Base-by-base conservation (phyloP, 2,329 filamentous ascomycete species). In the Trichothecium roseum region DNA sequence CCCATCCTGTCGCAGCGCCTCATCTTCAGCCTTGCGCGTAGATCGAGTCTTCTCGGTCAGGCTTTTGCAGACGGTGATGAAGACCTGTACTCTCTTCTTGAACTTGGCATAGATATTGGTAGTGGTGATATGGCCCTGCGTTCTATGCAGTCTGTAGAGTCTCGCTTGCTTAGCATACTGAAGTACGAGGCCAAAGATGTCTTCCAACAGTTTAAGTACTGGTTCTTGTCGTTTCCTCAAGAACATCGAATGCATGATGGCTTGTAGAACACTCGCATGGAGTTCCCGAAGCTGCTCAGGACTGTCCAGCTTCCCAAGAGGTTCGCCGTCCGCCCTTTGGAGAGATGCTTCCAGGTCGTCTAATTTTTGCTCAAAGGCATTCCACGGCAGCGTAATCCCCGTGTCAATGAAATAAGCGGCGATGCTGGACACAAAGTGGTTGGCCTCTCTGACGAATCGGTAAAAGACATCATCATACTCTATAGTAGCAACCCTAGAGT, bases 401-500 rank as follows among this genome's bases (percentile, higher is more conserved):
- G 77, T 72, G 39, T 89, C 84, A 42, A 93, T 81, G 47, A 88
- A 82, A 50, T 95, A 91, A 1, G 78, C 72, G 28, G 78, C 73
- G 1, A 95, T 57, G 8, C 74, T 74, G 1, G 74, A 69, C 17
- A 94, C 68, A 44, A 96, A 88, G 53, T 91, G 81, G 36, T 84
- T 78, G 1, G 85, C 80, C 51, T 94, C 84, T 27, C 81, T 69
- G 5, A 79, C 69, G 44, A 95, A 87, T 33, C 72, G 72, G 39
- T 72, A 63, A 1, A 59, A 52, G 12, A 47, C 45, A 13, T 53
- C 30, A 32, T 42, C 64, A 42, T 44, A 57, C 34, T 56, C 36
- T 37, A 18, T 37, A 26, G 3, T 32, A 14, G 27, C 6, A 7
- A 7, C 28, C 13, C 28, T 29, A 13, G 9, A 14, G 14, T 14